Base-by-base conservation (phyloP, 2,329 filamentous ascomycete species). In the Botrytis tulipae region DNA sequence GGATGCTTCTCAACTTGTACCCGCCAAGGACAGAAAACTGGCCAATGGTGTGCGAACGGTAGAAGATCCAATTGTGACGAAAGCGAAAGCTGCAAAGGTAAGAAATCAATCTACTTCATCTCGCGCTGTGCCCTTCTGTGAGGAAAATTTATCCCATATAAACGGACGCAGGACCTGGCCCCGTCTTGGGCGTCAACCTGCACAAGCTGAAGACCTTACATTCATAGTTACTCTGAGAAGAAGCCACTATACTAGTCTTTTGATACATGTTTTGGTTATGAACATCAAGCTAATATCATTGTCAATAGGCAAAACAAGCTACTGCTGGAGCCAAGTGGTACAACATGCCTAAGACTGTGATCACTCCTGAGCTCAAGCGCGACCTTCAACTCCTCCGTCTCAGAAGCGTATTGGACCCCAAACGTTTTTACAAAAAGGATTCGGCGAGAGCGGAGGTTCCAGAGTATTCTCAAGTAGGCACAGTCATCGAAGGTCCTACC, bases 311-410 rank as follows among this genome's bases (percentile, higher is more conserved):
- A 51, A 80, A 81, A 75, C 89, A 88, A 82, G 85, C 87, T 73
- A 92, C 91, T 75, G 92, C 95, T 69, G 96, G 95, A 62, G 83
- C 90, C 25, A 86, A 92, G 73, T 98, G 95, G 95, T 98, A 92
- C 84, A 88, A 97, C 78, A 86, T 99, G 71, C 95, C 95, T 9
- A 91, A 91, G 79, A 98, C 95, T 40, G 87, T 93, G 69, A 83
- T 97, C 69, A 97, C 94, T 0, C 89, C 94, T 14, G 91, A 97
- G 80, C 86, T 98, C 75, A 97, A 95, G 83, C 89, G 94, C 78
- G 95, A 99, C 81, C 86, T 98, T 69, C 94, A 98, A 82, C 86
- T 98, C 18, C 85, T 99, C 74, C 91, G 93, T 77, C 95, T 98
- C 92, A 90, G 96, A 82, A 91, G 91, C 73, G 91, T 97, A 32